Conservation (phyloP, 192 early-diverging fungal genomes). For the Funneliformis mosseae region DNA sequence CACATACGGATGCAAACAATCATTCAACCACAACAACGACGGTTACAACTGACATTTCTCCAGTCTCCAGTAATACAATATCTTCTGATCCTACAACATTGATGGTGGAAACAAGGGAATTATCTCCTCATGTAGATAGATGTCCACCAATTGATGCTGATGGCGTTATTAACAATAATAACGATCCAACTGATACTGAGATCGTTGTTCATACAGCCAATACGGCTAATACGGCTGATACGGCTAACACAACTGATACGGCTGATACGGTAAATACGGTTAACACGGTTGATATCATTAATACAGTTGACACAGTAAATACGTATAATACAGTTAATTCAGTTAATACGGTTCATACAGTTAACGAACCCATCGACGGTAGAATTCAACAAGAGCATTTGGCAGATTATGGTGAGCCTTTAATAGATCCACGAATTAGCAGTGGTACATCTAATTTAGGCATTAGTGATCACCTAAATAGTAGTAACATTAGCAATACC, state of each 20-base stretch:
- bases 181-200: neutral
- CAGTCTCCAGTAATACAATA: constrained; percentile 4
- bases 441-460: neutral
- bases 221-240: too few relatives aligned
- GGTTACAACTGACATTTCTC: constrained; percentile 9
- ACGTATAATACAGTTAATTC: too few relatives aligned
- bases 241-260: neutral
- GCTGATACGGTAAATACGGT: neutral
- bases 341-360: too few relatives aligned
- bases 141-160: neutral
- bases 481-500: neutral
- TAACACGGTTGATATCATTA: neutral
- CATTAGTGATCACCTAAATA: neutral
- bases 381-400: neutral
- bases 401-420: too few relatives aligned
- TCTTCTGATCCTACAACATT: neutral
- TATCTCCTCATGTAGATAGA: neutral
- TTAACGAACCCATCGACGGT: neutral
- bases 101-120: constrained; percentile 3
- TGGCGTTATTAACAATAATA: neutral
- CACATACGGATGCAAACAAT: constrained; percentile 11
- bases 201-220: neutral
- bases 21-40: constrained; percentile 14
- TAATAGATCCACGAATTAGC: neutral
- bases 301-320: too few relatives aligned